Evolutionary conservation across 139 green algal genomes (phyloP).

Genomic region (Picochlorum sp.): DNA sequence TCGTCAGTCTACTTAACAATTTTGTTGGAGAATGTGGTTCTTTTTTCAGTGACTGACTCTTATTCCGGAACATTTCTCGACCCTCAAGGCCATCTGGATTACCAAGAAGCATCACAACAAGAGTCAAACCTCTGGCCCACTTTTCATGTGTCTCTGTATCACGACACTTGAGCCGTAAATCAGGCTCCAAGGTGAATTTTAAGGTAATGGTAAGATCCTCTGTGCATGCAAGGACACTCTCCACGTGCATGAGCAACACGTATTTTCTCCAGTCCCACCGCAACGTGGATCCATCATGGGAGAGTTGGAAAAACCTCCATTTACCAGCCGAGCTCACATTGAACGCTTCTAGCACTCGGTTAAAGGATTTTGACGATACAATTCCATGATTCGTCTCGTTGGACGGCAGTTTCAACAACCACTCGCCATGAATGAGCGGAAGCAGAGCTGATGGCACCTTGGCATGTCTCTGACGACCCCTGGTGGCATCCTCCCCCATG

Average conservation of each 20-base stretch:
- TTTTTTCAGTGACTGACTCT: neutral
- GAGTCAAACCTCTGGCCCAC: constrained; percentile 26
- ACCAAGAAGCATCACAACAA: constrained; percentile 31
- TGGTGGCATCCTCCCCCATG: neutral
- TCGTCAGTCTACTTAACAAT: constrained; percentile 1
- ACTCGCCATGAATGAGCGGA: constrained; percentile 36
- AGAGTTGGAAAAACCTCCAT: constrained; percentile 33
- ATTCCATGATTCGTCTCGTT: neutral
- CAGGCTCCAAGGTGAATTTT: constrained; percentile 30
- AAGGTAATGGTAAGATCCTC: constrained; percentile 30
- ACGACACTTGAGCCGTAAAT: constrained; percentile 31
- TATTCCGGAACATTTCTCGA: neutral
- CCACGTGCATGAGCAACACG: constrained; percentile 34
- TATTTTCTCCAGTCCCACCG: constrained; percentile 41
- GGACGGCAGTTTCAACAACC: constrained; percentile 28
- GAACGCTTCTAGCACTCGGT: neutral
- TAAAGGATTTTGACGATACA: neutral
- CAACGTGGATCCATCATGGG: constrained; percentile 30
- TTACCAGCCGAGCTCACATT: neutral
- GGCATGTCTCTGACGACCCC: neutral
- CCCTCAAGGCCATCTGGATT: constrained; percentile 20
- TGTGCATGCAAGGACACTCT: constrained; percentile 8
- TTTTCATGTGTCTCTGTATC: constrained; percentile 3
- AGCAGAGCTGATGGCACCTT: constrained; percentile 20
- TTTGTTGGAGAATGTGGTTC: constrained; percentile 1